Evolutionary conservation across 2,329 filamentous ascomycete genomes (phyloP).

Genomic region (Parascedosporium putredinis): DNA sequence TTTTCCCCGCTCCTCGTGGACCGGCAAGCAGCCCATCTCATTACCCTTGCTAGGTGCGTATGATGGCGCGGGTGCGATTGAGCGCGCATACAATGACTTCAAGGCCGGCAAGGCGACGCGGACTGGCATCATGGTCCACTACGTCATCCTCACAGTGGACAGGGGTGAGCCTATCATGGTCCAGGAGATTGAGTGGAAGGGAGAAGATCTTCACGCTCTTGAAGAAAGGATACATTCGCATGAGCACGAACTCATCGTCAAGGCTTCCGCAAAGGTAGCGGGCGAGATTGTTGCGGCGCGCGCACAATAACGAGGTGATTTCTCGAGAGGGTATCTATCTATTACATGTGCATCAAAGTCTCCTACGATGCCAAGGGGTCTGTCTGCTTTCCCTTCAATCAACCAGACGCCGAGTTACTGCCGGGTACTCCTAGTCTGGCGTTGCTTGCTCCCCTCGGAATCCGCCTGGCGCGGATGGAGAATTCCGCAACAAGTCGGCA

Average conservation of each 20-base stretch:
- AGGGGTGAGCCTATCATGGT: constrained; percentile 64
- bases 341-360: too few relatives aligned
- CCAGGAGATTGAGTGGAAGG: constrained; percentile 55
- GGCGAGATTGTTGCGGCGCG: constrained; percentile 23
- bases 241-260: constrained; percentile 72
- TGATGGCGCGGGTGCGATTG: constrained; percentile 68
- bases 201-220: constrained; percentile 54
- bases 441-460: too few relatives aligned
- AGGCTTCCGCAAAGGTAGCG: constrained; percentile 49
- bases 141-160: constrained; percentile 73
- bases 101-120: constrained; percentile 49
- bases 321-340: not conserved
- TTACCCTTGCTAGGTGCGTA: constrained; percentile 45
- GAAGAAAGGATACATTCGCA: constrained; percentile 62
- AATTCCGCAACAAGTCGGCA: too few relatives aligned
- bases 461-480: too few relatives aligned
- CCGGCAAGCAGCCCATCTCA: not conserved
- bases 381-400: too few relatives aligned
- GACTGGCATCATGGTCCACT: constrained; percentile 85
- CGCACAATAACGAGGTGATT: not conserved
- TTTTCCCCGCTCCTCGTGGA: not conserved
- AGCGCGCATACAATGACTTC: constrained; percentile 66
- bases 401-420: too few relatives aligned
- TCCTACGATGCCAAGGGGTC: too few relatives aligned
- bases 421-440: too few relatives aligned